phyloP scores from a whole-genome alignment of 192 early-diverging fungal species.

The Phycomyces blakesleeanus region DNA sequence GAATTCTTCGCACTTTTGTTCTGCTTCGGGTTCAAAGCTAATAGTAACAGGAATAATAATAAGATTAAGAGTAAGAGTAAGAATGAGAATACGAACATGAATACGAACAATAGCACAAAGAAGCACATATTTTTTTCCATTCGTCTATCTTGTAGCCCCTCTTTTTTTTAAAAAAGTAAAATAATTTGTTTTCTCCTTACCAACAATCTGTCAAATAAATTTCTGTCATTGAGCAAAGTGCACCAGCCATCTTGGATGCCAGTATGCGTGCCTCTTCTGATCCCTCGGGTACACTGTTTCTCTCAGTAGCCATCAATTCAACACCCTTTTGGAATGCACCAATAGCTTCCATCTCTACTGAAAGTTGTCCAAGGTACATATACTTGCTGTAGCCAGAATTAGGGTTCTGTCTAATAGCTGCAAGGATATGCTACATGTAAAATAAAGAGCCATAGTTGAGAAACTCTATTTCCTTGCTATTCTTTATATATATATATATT shows the following conservation, averaged over 20 bases:
- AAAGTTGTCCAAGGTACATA: constrained; percentile 84
- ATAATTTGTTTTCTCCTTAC: constrained; percentile 39
- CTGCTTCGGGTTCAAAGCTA: constrained; percentile 88
- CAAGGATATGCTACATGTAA: constrained; percentile 50
- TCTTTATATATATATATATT: constrained; percentile 5
- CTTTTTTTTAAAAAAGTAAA: not conserved
- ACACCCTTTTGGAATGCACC: constrained; percentile 70
- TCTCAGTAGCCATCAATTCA: constrained; percentile 58
- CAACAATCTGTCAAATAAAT: constrained; percentile 98
- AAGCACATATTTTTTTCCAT: too few species aligned
- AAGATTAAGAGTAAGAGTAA: too few species aligned
- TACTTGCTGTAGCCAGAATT: constrained; percentile 71
- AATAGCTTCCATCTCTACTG: constrained; percentile 62
- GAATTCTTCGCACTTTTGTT: constrained; percentile 75
- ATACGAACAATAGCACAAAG: not conserved
- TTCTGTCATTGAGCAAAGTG: constrained; percentile 92
- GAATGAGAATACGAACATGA: not conserved
- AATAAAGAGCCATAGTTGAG: not conserved
- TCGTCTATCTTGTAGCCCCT: too few species aligned
- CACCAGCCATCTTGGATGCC: constrained; percentile 69
- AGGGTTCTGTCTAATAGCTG: constrained; percentile 66
- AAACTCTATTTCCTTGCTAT: constrained; percentile 3
- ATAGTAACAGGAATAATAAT: not conserved
- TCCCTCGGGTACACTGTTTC: constrained; percentile 36
- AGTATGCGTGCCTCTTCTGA: constrained; percentile 44